Evolutionary conservation across 2,329 filamentous ascomycete genomes (phyloP).

Genomic region (Annulohypoxylon truncatum): DNA sequence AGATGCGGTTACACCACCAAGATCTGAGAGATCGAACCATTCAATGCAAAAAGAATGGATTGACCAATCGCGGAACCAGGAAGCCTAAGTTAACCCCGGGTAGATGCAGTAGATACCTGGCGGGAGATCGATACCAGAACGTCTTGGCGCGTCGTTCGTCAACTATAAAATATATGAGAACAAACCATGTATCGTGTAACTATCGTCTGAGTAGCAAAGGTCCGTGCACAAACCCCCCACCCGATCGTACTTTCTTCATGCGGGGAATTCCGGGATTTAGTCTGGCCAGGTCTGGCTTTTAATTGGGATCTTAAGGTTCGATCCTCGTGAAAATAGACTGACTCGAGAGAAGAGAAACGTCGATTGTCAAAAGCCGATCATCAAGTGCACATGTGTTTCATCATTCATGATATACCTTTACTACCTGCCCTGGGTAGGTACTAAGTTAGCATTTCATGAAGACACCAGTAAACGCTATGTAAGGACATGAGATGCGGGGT

Average conservation of each 20-base stretch:
- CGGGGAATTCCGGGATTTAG: neutral
- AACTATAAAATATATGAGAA: neutral
- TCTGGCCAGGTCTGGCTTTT: too few species aligned
- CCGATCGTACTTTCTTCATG: neutral
- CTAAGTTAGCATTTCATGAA: too few species aligned
- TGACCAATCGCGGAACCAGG: neutral
- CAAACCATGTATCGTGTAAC: neutral
- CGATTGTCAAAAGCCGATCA: too few species aligned
- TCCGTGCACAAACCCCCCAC: neutral
- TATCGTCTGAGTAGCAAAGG: neutral
- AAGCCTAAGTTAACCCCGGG: neutral
- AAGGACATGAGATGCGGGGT: too few species aligned
- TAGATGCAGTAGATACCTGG: neutral
- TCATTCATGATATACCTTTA: too few species aligned
- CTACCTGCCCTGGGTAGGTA: too few species aligned
- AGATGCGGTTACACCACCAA: neutral
- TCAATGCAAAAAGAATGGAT: neutral
- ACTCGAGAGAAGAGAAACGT: too few species aligned
- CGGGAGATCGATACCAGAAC: neutral
- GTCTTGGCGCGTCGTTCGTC: neutral
- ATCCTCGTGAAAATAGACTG: neutral
- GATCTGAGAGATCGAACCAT: neutral
- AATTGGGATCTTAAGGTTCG: neutral
- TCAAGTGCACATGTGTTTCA: too few species aligned
- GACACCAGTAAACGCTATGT: too few species aligned